phyloP scores from a whole-genome alignment of 768 basidiomycete genomes.

The Ramaria sp. region DNA sequence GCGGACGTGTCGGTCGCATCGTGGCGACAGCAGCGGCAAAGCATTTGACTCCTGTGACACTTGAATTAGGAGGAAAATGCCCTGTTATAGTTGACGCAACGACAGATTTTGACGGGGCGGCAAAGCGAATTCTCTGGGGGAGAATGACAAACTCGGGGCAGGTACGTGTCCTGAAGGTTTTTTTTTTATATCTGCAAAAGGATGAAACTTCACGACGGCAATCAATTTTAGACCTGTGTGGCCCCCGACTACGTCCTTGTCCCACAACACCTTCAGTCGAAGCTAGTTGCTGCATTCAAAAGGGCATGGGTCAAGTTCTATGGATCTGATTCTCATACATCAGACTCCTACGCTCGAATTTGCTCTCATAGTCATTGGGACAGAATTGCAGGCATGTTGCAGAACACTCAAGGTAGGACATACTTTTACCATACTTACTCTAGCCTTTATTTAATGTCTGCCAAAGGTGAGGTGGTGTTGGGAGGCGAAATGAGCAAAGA shows the following conservation, averaged over 20 bases:
- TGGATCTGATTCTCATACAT: constrained; percentile 32
- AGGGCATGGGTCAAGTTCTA: constrained; percentile 36
- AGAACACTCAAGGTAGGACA: constrained; percentile 37
- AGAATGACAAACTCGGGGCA: constrained; percentile 19
- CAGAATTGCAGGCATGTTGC: constrained; percentile 40
- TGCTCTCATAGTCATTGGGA: constrained; percentile 42
- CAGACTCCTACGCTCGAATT: constrained; percentile 36
- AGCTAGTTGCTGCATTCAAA: constrained; percentile 34
- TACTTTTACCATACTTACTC: neutral
- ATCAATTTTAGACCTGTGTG: constrained; percentile 16
- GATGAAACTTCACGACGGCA: constrained; percentile 11
- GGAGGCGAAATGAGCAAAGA: constrained; percentile 35
- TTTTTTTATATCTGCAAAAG: neutral
- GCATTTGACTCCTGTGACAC: constrained; percentile 55
- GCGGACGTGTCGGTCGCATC: constrained; percentile 50
- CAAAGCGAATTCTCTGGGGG: constrained; percentile 75
- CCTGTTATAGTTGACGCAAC: constrained; percentile 65
- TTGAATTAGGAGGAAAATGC: constrained; percentile 53
- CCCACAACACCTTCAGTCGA: constrained; percentile 30
- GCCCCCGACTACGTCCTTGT: constrained; percentile 33
- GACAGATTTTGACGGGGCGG: constrained; percentile 53
- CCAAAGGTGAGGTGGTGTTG: constrained; percentile 28
- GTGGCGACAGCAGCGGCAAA: constrained; percentile 69
- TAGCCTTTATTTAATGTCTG: constrained; percentile 4
- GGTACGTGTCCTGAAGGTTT: constrained; percentile 3